Percentiles rank a stretch among this genome's conserved stretches.
phyloP scores from a whole-genome alignment of 768 basidiomycete genomes.

The Glaciozyma martinii region DNA sequence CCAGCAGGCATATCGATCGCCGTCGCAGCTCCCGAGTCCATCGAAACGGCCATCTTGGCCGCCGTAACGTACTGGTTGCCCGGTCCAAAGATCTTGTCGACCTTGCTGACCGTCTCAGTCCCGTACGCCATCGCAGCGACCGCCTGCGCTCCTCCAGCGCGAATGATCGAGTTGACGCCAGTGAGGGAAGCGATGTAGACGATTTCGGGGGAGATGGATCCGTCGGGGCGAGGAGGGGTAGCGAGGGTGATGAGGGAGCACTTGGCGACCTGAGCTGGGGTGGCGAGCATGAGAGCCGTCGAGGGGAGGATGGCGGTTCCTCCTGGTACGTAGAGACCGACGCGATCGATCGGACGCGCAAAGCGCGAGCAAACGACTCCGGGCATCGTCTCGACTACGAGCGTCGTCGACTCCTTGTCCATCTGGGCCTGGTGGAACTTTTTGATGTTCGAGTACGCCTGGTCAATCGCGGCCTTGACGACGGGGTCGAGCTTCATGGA shows the following conservation, averaged over 20 bases:
- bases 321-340: conserved; percentile 93
- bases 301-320: conserved; percentile 94
- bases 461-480: conserved; percentile 73
- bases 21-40: conserved; percentile 91
- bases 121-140: conserved; percentile 95
- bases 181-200: conserved; percentile 89
- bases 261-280: conserved; percentile 94
- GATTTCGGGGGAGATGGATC: conserved; percentile 89
- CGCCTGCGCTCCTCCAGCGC: conserved; percentile 94
- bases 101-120: conserved; percentile 87
- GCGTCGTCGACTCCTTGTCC: conserved; percentile 48
- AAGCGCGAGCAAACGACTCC: conserved; percentile 94
- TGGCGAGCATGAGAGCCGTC: conserved; percentile 94
- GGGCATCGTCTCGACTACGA: conserved; percentile 93
- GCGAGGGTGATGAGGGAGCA: conserved; percentile 87
- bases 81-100: conserved; percentile 98
- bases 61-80: conserved; percentile 97
- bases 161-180: conserved; percentile 80
- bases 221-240: conserved; percentile 89
- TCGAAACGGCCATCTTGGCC: conserved; percentile 98
- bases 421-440: conserved; percentile 82
- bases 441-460: conserved; percentile 80
- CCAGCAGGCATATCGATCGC: conserved; percentile 99
- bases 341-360: conserved; percentile 85
- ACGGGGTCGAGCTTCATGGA: conserved; percentile 52